phyloP scores from a whole-genome alignment of 768 basidiomycete species.

The Terana coerulea region DNA sequence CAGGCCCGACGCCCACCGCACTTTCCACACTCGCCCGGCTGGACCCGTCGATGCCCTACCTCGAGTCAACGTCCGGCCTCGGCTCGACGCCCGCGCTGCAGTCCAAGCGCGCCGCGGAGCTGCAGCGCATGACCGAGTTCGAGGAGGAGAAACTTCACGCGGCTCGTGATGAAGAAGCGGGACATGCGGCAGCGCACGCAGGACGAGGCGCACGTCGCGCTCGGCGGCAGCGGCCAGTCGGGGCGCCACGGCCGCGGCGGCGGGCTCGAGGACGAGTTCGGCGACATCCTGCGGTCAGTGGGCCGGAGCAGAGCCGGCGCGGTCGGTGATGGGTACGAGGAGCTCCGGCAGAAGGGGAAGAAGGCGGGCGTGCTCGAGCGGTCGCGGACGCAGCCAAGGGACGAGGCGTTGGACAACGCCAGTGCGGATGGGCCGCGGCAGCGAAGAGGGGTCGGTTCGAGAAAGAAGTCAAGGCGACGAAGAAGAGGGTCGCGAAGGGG shows the following conservation, averaged over 20 bases:
- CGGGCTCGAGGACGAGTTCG: conserved; percentile 82
- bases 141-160: conserved; percentile 95
- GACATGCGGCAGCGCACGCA: conserved; percentile 65
- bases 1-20: conserved; percentile 58
- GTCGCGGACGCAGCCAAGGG: conserved; percentile 39
- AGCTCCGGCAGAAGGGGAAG: conserved; percentile 64
- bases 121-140: conserved; percentile 79
- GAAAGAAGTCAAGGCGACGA: conserved; percentile 36
- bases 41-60: conserved; percentile 58
- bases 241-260: conserved; percentile 55
- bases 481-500: conserved; percentile 17
- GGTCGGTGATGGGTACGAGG: conserved; percentile 76
- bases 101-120: conserved; percentile 68
- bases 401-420: conserved; percentile 26
- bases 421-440: conserved; percentile 30
- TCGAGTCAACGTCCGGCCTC: conserved; percentile 71
- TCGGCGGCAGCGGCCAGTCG: conserved; percentile 62
- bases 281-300: conserved; percentile 67
- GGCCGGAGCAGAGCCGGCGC: conserved; percentile 38
- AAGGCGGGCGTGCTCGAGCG: conserved; percentile 59
- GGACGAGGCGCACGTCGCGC: conserved; percentile 85
- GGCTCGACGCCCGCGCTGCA: conserved; percentile 59
- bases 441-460: conserved; percentile 42
- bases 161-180: conserved; percentile 86
- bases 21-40: conserved; percentile 49